Base-by-base conservation (phyloP, 176 grass and related monocot genomes). In the Miscanthus lutarioriparius region DNA sequence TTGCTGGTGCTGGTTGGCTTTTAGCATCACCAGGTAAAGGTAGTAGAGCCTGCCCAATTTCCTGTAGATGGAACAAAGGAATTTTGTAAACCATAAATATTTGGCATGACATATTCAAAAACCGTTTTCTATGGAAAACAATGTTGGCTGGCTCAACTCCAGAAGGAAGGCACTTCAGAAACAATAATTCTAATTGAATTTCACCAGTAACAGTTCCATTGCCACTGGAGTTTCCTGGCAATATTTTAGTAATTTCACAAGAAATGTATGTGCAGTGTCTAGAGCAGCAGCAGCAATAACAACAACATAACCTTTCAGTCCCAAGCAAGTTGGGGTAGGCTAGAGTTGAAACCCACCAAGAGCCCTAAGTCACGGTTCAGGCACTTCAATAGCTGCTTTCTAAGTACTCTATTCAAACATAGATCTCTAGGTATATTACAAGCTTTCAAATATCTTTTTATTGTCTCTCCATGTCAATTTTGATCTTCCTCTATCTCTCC, bases 31-130 rank as follows among this genome's bases (percentile, higher is more conserved):
- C 78, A 70, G 89, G 39, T 68, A 67, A 77, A 40, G 96, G 89
- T 71, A 95, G 76, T 77, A 98, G 75, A 87, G 96, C 91, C 77
- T 95, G 92, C 28, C 93, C 96, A 12, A 98, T 98, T 89, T 93
- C 94, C 96, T 95, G 83, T 23, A 64, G 38, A 78, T 83, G 61
- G 53, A 78, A 64, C 17, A 37, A 44, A 63, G 66, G 51, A 75
- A 25, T 84, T 69, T 76, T 16, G 43, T 23, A 30, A 91, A 43
- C 12, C 51, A 12, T 8, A 17, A 39, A 58, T 20, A 32, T 72
- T 32, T 40, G 12, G 13, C 45, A 86, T 37, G 30, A 82, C 0
- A n/a, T 68, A 54, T 56, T 36, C 22, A 59, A 56, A 54, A 59
- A 23, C 0, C 15, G 22, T 71, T 41, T 28, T 7, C 32, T 25